phyloP scores from a whole-genome alignment of 176 grass and related monocot genomes.

The Puya raimondii region DNA sequence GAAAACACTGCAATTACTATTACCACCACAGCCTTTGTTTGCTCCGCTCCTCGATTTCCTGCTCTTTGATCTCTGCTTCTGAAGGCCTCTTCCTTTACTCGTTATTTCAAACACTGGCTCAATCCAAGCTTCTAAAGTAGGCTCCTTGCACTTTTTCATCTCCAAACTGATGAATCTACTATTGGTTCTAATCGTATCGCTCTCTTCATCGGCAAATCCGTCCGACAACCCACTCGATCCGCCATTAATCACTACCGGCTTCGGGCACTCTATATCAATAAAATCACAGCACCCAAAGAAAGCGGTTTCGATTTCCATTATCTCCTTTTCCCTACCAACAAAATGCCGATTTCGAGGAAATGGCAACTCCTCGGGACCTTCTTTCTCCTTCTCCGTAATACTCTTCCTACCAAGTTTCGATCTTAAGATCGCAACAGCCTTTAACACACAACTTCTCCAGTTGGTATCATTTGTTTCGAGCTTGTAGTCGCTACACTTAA shows the following conservation, averaged over 20 bases:
- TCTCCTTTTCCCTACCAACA: slow-evolving; percentile 90
- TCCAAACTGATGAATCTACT: slow-evolving; percentile 74
- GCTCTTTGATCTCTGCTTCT: slow-evolving; percentile 73
- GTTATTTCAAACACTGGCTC: slow-evolving; percentile 78
- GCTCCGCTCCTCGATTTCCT: slow-evolving; percentile 62
- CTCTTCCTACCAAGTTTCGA: slow-evolving; percentile 89
- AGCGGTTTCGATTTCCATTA: slow-evolving; percentile 65
- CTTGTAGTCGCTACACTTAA: slow-evolving; percentile 74
- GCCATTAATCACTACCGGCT: slow-evolving; percentile 31
- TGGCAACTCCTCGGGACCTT: slow-evolving; percentile 42
- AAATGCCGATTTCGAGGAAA: slow-evolving; percentile 80
- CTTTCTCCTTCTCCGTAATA: slow-evolving; percentile 54
- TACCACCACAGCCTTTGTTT: slow-evolving; percentile 30
- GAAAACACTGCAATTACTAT: slow-evolving; percentile 32
- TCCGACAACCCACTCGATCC: slow-evolving; percentile 70
- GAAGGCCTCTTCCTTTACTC: slow-evolving; percentile 58
- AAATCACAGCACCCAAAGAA: slow-evolving; percentile 71
- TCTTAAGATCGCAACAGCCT: slow-evolving; percentile 39
- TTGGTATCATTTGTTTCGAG: slow-evolving; percentile 80
- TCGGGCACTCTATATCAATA: slow-evolving; percentile 64
- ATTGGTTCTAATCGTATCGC: slow-evolving; percentile 54
- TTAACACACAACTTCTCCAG: slow-evolving; percentile 70
- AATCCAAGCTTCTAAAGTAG: slow-evolving; percentile 89
- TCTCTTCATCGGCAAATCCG: slow-evolving; percentile 86
- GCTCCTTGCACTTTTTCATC: slow-evolving; percentile 92